Base-by-base conservation (phyloP, 176 grass and related monocot genomes). In the Triticum dicoccoides region DNA sequence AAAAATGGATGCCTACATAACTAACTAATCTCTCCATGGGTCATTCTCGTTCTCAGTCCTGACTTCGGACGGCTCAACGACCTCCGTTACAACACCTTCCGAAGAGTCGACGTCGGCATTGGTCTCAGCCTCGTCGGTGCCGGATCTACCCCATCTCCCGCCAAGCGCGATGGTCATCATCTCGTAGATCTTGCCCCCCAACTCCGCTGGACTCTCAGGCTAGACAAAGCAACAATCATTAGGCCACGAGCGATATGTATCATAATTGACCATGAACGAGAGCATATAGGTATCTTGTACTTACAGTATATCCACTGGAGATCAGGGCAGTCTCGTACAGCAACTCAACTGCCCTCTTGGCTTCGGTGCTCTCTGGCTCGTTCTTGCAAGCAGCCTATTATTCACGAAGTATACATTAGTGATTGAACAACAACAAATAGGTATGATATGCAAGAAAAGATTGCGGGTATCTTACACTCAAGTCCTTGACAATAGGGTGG, bases 221-320 rank as follows among this genome's bases (percentile, higher is more conserved):
- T 95, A 65, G 61, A 78, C 34, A 69, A 78, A 35, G 25, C 77
- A 41, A 69, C 5, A 61, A n/a, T 77, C 44, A 77, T 5, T 38
- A 74, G 18, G 45, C 69, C 45, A 17, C 17, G 33, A 21, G 38
- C 73, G 39, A 59, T n/a, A 37, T 73, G 1, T 34, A 69, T 52
- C 32, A 77, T 39, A 35, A 77, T 67, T 38, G 14, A 78, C 14
- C 41, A 54, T 35, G 23, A 21, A 25, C 35, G 24, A 3, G 74
- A 70, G 65, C 30, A 54, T 18, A 56, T 24, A 56, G 30, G 5
- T 56, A 11, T 70, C 20, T 11, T 78, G 76, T 62, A 74, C 93
- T 92, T 89, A 99, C 97, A 35, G 92, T 96, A 77, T 99, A 99
- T 85, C 97, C 97, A 90, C 97, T 99, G 23, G 97, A 99, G 78